A percentile compares a stretch with the other conserved stretches of the same genome.
phyloP scores from a whole-genome alignment of 495 filamentous ascomycete species.

The Bombardia bombarda region DNA sequence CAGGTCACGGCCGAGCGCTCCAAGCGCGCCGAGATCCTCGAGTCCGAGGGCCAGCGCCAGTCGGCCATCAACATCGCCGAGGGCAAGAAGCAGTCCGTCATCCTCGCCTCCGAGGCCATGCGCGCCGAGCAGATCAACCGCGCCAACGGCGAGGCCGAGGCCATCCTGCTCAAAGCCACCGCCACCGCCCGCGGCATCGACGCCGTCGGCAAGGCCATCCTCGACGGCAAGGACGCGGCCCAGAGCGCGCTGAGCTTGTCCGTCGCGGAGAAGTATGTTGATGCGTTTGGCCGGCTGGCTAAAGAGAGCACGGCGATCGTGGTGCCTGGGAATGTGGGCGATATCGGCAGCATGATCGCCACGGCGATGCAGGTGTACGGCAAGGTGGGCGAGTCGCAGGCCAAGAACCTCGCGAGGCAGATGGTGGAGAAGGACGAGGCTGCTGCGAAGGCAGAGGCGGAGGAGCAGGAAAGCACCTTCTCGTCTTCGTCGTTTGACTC shows the following conservation, averaged over 20 bases:
- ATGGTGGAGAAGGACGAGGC: conserved; percentile 18
- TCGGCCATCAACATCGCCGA: conserved; percentile 98
- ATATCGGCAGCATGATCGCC: conserved; percentile 94
- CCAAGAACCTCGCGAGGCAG: conserved; percentile 54
- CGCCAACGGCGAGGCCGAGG: conserved; percentile 86
- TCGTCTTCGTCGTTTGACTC: not conserved
- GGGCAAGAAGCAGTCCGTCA: conserved; percentile 90
- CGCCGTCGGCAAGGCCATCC: conserved; percentile 67
- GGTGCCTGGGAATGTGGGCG: conserved; percentile 95
- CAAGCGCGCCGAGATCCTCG: conserved; percentile 94
- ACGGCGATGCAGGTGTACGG: conserved; percentile 93
- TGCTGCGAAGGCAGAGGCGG: conserved; percentile 10
- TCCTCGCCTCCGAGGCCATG: conserved; percentile 90
- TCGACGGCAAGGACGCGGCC: conserved; percentile 60
- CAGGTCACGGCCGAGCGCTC: conserved; percentile 94
- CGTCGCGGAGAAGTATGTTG: conserved; percentile 96
- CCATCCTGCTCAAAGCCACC: conserved; percentile 74
- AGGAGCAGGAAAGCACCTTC: not conserved
- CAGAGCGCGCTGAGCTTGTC: conserved; percentile 75
- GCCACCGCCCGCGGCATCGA: conserved; percentile 87
- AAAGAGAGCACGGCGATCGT: conserved; percentile 91
- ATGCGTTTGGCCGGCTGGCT: conserved; percentile 84
- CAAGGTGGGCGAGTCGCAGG: conserved; percentile 82
- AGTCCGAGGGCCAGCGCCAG: conserved; percentile 92
- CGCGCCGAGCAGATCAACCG: conserved; percentile 85